phyloP scores from a whole-genome alignment of 768 basidiomycete genomes.

The Suillus alpinus region DNA sequence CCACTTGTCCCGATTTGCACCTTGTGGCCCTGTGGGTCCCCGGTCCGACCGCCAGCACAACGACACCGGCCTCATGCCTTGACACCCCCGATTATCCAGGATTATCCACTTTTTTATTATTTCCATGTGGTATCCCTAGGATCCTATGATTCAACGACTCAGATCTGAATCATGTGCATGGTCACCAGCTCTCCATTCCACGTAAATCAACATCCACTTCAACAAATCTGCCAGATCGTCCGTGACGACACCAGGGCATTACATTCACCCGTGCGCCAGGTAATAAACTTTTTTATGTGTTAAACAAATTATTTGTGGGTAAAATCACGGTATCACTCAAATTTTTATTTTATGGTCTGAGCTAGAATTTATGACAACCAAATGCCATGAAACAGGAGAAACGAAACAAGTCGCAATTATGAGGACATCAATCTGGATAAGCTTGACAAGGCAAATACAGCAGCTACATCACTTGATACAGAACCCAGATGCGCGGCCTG shows the following conservation, averaged over 20 bases:
- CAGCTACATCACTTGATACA: not conserved
- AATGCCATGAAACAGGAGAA: not conserved
- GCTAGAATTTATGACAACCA: not conserved
- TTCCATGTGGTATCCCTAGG: not conserved
- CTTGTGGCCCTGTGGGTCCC: conserved; percentile 1
- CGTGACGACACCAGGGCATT: not conserved
- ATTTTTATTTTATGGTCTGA: not conserved
- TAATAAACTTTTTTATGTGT: not conserved
- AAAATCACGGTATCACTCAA: not conserved
- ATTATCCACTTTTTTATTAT: not conserved
- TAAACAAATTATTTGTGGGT: not conserved
- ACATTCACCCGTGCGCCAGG: not conserved
- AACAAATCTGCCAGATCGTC: not conserved
- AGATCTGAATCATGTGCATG: not conserved
- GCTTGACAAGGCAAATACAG: not conserved
- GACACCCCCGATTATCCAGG: not conserved
- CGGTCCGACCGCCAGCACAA: conserved; percentile 6
- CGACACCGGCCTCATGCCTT: conserved; percentile 4
- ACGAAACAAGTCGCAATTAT: not conserved
- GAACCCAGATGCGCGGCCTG: too few species aligned
- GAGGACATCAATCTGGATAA: not conserved
- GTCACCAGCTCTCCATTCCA: not conserved
- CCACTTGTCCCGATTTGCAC: conserved; percentile 6
- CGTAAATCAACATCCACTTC: not conserved
- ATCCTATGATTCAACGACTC: too few species aligned